Conservation (phyloP, 163 green algal species). For the Picocystis sp. region DNA sequence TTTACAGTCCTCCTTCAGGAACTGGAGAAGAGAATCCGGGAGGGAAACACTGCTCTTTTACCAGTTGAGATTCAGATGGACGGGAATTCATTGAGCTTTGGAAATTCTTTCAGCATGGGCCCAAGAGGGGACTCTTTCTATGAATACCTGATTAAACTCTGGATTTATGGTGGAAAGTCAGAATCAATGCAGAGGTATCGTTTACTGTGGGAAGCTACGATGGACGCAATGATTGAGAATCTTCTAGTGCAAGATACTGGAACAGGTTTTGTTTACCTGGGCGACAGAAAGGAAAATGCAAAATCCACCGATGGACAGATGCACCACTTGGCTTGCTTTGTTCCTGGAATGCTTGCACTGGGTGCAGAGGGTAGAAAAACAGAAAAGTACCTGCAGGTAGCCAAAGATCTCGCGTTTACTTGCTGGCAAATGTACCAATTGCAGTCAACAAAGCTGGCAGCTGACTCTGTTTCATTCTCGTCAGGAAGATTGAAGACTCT, state of each 20-base stretch:
- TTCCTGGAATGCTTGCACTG: slow-evolving; percentile 51
- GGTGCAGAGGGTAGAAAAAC: slow-evolving; percentile 25
- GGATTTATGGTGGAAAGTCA: slow-evolving; percentile 33
- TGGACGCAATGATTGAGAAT: slow-evolving; percentile 12
- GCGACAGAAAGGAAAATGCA: slow-evolving; percentile 9
- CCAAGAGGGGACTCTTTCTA: slow-evolving; percentile 57
- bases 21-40: no score
- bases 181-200: slow-evolving; percentile 17
- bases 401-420: slow-evolving; percentile 33
- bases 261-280: slow-evolving; percentile 21
- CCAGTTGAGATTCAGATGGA: neutral
- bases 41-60: neutral
- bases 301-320: slow-evolving; percentile 27
- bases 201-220: slow-evolving; percentile 18
- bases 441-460: slow-evolving; percentile 10
- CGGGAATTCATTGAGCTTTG: no score
- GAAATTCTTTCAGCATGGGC: slow-evolving; percentile 14
- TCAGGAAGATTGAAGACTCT: no score
- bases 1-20: no score
- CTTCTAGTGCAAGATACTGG: slow-evolving; percentile 14
- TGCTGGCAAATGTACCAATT: slow-evolving; percentile 35
- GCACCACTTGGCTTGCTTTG: slow-evolving; percentile 78
- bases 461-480: no score
- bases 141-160: slow-evolving; percentile 91
- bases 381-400: slow-evolving; percentile 34